Evolutionary conservation across 2,329 filamentous ascomycete genomes (phyloP).

Genomic region (Geosmithia morbida): DNA sequence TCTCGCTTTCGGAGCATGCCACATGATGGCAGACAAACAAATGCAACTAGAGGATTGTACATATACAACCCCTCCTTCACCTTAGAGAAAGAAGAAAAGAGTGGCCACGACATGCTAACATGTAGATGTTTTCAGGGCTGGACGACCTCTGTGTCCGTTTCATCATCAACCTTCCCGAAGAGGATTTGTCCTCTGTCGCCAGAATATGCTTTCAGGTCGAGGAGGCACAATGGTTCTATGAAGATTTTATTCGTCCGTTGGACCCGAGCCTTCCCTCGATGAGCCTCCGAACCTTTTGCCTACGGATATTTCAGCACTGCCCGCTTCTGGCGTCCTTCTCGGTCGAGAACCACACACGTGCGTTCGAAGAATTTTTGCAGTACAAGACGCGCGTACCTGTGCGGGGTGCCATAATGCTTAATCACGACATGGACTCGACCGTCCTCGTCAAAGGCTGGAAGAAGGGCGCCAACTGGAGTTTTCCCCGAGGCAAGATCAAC

Average conservation of each 20-base stretch:
- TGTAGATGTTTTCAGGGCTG: slow-evolving; percentile 45
- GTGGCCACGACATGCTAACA: neutral
- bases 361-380: slow-evolving; percentile 81
- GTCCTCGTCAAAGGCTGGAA: slow-evolving; percentile 97
- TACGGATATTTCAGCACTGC: slow-evolving; percentile 88
- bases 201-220: slow-evolving; percentile 98
- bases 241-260: slow-evolving; percentile 91
- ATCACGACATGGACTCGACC: slow-evolving; percentile 84
- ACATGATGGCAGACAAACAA: slow-evolving; percentile 59
- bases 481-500: slow-evolving; percentile 94
- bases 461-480: slow-evolving; percentile 91
- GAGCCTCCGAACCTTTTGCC: slow-evolving; percentile 70
- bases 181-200: slow-evolving; percentile 79
- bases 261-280: slow-evolving; percentile 77
- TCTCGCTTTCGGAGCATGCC: neutral
- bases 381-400: slow-evolving; percentile 96
- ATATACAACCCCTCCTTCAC: slow-evolving; percentile 18
- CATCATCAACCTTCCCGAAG: slow-evolving; percentile 88
- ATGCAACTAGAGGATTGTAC: slow-evolving; percentile 85
- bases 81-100: neutral
- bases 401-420: slow-evolving; percentile 83
- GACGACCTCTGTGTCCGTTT: slow-evolving; percentile 97
- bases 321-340: slow-evolving; percentile 75
- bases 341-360: slow-evolving; percentile 60
- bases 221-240: slow-evolving; percentile 99